A percentile compares a stretch with the other conserved stretches of the same genome.
Evolutionary conservation across 83 land plant genomes (phyloP).

Genomic region (Diphasiastrum complanatum): DNA sequence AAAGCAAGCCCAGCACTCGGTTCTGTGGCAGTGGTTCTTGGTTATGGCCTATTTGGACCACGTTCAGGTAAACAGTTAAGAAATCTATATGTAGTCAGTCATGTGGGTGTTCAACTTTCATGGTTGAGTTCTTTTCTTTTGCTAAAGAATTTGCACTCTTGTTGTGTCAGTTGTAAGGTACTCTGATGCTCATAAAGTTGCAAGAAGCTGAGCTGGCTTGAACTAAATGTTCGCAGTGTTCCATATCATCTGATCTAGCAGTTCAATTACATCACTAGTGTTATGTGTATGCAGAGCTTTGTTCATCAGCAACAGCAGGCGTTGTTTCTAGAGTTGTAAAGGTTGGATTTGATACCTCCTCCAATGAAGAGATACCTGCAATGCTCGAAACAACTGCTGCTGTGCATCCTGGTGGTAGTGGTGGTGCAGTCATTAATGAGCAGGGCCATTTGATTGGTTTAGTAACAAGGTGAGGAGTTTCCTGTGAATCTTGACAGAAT

Average conservation of each 20-base stretch:
- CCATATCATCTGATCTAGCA: no score
- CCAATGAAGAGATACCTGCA: slow-evolving; percentile 37
- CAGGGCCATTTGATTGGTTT: slow-evolving; percentile 78
- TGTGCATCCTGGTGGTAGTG: slow-evolving; percentile 95
- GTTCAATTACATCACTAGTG: slow-evolving; percentile 1
- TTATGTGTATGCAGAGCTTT: slow-evolving; percentile 36
- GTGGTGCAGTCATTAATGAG: slow-evolving; percentile 85
- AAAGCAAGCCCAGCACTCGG: slow-evolving; percentile 51
- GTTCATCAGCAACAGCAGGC: slow-evolving; percentile 65
- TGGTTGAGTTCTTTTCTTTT: no score
- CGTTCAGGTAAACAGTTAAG: slow-evolving; percentile 45
- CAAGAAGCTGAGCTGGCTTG: no score
- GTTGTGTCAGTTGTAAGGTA: no score
- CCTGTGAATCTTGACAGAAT: slow-evolving; percentile 3
- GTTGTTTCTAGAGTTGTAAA: slow-evolving; percentile 72
- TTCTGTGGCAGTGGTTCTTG: slow-evolving; percentile 58
- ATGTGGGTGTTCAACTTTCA: not conserved
- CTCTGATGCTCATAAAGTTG: no score
- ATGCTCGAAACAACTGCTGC: slow-evolving; percentile 95
- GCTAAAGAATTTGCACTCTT: no score
- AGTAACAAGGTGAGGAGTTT: slow-evolving; percentile 65
- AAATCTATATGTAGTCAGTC: not conserved
- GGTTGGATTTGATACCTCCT: no score
- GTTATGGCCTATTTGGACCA: slow-evolving; percentile 92
- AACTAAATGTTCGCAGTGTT: no score